Percentiles rank a stretch among this genome's conserved stretches.
phyloP scores from a whole-genome alignment of 2,329 filamentous ascomycete species.

The Incumbomyces lentus region DNA sequence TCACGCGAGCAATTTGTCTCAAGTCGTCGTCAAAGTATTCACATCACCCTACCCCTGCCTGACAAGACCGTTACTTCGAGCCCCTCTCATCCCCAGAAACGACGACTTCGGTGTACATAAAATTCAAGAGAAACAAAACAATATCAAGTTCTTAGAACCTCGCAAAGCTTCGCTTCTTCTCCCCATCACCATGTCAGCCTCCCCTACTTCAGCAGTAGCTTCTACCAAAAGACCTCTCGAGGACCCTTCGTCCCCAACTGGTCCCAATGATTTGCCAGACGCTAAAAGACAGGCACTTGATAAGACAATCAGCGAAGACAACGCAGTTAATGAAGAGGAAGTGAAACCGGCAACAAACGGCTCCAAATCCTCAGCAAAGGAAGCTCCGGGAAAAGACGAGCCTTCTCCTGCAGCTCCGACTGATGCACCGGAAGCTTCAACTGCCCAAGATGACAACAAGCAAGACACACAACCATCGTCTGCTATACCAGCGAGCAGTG shows the following conservation, averaged over 20 bases:
- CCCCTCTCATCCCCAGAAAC: slow-evolving; percentile 76
- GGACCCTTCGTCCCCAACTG: slow-evolving; percentile 89
- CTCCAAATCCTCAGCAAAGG: neutral
- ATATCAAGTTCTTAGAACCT: slow-evolving; percentile 33
- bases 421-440: slow-evolving; percentile 5
- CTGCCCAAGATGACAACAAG: slow-evolving; percentile 21
- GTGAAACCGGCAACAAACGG: slow-evolving; percentile 53
- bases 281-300: slow-evolving; percentile 94
- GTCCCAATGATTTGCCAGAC: slow-evolving; percentile 84
- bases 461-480: slow-evolving; percentile 45
- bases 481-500: slow-evolving; percentile 45
- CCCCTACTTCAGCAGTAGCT: slow-evolving; percentile 37
- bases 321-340: slow-evolving; percentile 45
- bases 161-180: slow-evolving; percentile 32
- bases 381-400: slow-evolving; percentile 30
- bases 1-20: slow-evolving; percentile 1
- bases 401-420: slow-evolving; percentile 18
- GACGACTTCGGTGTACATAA: slow-evolving; percentile 81
- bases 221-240: slow-evolving; percentile 81
- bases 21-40: slow-evolving; percentile 7
- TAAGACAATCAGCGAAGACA: slow-evolving; percentile 67
- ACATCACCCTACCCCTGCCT: slow-evolving; percentile 27
- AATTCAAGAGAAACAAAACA: slow-evolving; percentile 43
- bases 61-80: slow-evolving; percentile 25
- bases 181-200: slow-evolving; percentile 59